A percentile compares a stretch with the other conserved stretches of the same genome.
Conservation (phyloP, 2,329 filamentous ascomycete genomes). For the Blumeria graminis region DNA sequence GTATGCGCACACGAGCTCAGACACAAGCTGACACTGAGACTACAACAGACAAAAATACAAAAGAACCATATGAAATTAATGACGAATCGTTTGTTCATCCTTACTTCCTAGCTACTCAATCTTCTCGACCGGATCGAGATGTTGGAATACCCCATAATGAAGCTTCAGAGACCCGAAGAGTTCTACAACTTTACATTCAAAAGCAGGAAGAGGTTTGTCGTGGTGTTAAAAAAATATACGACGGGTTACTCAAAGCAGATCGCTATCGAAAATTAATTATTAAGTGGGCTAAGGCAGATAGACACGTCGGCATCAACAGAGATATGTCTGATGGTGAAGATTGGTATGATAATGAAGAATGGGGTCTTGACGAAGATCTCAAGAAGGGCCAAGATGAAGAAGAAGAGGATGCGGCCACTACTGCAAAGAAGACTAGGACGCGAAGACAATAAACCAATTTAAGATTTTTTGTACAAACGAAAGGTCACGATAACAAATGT, state of each 20-base stretch:
- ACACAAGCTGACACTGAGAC: slow-evolving; percentile 21
- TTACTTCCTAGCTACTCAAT: slow-evolving; percentile 41
- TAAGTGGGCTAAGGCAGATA: slow-evolving; percentile 57
- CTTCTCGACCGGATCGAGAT: slow-evolving; percentile 41
- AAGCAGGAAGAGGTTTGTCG: slow-evolving; percentile 70
- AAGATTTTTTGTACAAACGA: not conserved
- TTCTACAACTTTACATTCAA: slow-evolving; percentile 55
- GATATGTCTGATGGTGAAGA: slow-evolving; percentile 78
- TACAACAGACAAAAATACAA: slow-evolving; percentile 14
- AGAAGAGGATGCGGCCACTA: slow-evolving; percentile 39
- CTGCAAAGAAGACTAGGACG: slow-evolving; percentile 25
- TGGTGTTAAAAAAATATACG: slow-evolving; percentile 40
- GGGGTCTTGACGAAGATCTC: slow-evolving; percentile 47
- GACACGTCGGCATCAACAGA: slow-evolving; percentile 33
- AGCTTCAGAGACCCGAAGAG: slow-evolving; percentile 52
- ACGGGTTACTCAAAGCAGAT: slow-evolving; percentile 48
- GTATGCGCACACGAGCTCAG: slow-evolving; percentile 29
- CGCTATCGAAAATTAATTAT: slow-evolving; percentile 46
- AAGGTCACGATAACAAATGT: too few relatives aligned
- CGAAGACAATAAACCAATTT: slow-evolving; percentile 14
- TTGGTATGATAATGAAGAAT: slow-evolving; percentile 68
- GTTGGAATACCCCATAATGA: slow-evolving; percentile 47
- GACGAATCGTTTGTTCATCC: slow-evolving; percentile 42
- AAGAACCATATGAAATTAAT: slow-evolving; percentile 20
- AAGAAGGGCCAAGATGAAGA: slow-evolving; percentile 67